These are phyloP conservation scores for Aphanocladium album DNA, from an alignment of 2,329 filamentous ascomycete genomes.

Conservation along the genomic window DNA sequence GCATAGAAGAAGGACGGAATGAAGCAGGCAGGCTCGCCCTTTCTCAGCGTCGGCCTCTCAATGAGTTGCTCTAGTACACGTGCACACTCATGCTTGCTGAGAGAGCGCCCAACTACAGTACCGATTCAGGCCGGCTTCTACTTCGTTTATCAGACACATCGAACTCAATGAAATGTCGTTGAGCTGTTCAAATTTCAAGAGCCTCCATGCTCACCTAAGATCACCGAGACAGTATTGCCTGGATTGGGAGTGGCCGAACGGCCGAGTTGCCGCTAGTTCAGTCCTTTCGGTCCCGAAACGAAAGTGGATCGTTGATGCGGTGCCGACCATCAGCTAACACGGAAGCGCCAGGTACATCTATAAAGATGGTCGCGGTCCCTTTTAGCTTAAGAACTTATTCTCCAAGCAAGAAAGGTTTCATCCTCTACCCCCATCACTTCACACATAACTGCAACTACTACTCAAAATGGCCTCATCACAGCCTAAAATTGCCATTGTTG, in stretches of 20 bases:
- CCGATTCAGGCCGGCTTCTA: too few relatives aligned
- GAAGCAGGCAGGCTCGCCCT: too few relatives aligned
- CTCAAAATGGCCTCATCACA: not conserved
- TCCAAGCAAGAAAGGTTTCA: not conserved
- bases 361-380: not conserved
- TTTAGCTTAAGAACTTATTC: not conserved
- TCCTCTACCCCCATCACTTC: not conserved
- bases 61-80: too few relatives aligned
- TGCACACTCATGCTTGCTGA: too few relatives aligned
- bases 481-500: conserved; percentile 38
- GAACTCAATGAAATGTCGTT: not conserved
- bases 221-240: not conserved
- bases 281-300: not conserved
- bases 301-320: not conserved
- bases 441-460: not conserved
- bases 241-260: not conserved
- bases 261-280: not conserved
- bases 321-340: not conserved
- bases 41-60: too few relatives aligned
- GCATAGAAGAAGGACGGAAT: too few relatives aligned
- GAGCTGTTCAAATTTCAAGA: not conserved
- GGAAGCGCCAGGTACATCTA: not conserved
- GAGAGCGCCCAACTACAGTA: too few relatives aligned
- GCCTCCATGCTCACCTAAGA: not conserved
- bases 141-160: too few relatives aligned